Evolutionary conservation across 108 stramenopile species (phyloP).

Genomic region (Cylindrotheca closterium): DNA sequence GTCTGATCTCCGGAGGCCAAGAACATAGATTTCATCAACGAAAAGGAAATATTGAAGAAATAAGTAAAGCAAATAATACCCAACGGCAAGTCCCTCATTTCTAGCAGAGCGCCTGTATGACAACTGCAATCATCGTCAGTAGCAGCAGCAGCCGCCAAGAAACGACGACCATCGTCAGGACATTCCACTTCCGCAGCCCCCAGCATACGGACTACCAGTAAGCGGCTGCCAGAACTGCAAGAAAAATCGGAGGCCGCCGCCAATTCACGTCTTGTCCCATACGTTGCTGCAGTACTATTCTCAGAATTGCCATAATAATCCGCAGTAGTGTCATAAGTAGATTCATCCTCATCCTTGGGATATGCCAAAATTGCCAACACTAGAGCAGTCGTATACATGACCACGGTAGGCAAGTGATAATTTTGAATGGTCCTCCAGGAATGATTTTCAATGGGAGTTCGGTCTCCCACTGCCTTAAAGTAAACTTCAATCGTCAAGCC

Average conservation of each 20-base stretch:
- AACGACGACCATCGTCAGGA: not conserved
- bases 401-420: constrained; percentile 7
- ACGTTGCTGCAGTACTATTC: not conserved
- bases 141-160: not conserved
- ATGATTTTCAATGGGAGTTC: constrained; percentile 20
- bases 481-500: constrained; percentile 22
- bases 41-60: not conserved
- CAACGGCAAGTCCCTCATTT: not conserved
- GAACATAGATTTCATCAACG: not conserved
- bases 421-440: not conserved
- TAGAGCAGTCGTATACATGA: constrained; percentile 3
- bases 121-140: not conserved
- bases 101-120: not conserved
- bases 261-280: not conserved
- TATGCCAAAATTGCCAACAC: not conserved
- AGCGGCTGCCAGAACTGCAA: not conserved
- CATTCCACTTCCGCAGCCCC: not conserved
- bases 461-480: constrained; percentile 12
- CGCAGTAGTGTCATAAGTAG: not conserved
- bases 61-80: not conserved
- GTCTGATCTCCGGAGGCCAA: not conserved
- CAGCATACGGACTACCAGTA: not conserved
- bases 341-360: not conserved
- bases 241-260: not conserved
- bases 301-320: too few relatives aligned